These are phyloP conservation scores for Wallemia mellicola DNA, from an alignment of 1,284 basidiomycete genomes.

Conservation along the genomic window DNA sequence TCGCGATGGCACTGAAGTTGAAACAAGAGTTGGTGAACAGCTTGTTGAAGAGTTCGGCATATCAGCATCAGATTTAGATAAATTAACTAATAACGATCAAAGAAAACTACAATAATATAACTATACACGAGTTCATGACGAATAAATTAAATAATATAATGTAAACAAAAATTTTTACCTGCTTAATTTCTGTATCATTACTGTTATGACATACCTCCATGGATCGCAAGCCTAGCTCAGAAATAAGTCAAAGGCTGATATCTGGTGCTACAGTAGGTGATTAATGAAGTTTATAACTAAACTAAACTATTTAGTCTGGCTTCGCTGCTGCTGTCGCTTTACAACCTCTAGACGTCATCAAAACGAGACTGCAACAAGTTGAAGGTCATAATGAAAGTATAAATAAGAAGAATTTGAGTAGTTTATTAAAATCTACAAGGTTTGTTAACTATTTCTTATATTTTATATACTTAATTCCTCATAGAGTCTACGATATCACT, in stretches of 20 bases:
- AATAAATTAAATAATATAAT: neutral
- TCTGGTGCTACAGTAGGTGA: neutral
- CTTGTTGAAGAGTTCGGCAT: constrained; percentile 9
- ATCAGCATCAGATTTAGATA: neutral
- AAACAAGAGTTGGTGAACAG: neutral
- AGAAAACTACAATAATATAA: too few relatives aligned
- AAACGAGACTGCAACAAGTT: constrained; percentile 57
- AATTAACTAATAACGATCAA: too few relatives aligned
- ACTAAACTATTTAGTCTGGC: constrained; percentile 15
- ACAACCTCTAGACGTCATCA: constrained; percentile 63
- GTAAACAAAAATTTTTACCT: neutral
- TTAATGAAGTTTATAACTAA: neutral
- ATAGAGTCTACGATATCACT: constrained; percentile 5
- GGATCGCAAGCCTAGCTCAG: neutral
- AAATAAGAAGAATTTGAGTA: constrained; percentile 13
- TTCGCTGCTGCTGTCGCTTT: constrained; percentile 37
- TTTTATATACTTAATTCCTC: neutral
- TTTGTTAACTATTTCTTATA: neutral
- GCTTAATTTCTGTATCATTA: too few relatives aligned
- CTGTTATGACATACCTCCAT: too few relatives aligned
- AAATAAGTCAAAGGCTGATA: neutral
- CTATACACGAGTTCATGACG: neutral
- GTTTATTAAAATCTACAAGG: constrained; percentile 1
- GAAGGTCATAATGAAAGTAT: constrained; percentile 19
- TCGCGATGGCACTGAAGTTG: neutral